Percentiles rank a stretch among this genome's conserved stretches.
Conservation (phyloP, 768 basidiomycete genomes). For the Hypholoma fasciculare region DNA sequence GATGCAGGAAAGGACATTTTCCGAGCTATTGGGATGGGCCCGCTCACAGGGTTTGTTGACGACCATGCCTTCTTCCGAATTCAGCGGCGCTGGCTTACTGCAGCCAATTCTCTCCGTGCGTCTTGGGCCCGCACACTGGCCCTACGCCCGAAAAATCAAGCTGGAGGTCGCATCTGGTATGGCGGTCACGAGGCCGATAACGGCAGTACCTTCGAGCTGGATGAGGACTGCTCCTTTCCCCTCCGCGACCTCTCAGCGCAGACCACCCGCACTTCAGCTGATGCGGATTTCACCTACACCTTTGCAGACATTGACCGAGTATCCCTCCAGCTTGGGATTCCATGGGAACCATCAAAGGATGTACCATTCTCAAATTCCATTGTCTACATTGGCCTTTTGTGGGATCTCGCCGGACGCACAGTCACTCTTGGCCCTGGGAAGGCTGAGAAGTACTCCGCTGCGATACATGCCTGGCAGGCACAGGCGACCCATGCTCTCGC, state of each 20-base stretch:
- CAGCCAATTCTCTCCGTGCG: too few species aligned
- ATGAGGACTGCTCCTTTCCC: constrained; percentile 25
- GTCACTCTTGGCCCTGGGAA: constrained; percentile 17
- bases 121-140: too few species aligned
- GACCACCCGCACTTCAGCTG: constrained; percentile 16
- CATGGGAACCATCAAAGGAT: constrained; percentile 24
- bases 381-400: constrained; percentile 23
- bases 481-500: too few species aligned
- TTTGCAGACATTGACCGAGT: constrained; percentile 34
- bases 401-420: constrained; percentile 17
- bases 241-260: constrained; percentile 20
- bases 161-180: constrained; percentile 23
- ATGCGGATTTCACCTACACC: constrained; percentile 15
- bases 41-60: constrained; percentile 31
- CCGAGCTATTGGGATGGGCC: constrained; percentile 25
- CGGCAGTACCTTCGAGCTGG: constrained; percentile 26
- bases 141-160: constrained; percentile 11
- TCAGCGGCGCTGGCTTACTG: too few species aligned
- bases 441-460: constrained; percentile 21
- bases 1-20: constrained; percentile 24
- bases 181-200: constrained; percentile 16
- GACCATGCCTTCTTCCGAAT: constrained; percentile 30
- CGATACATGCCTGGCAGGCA: constrained; percentile 33
- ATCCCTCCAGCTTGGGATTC: constrained; percentile 26
- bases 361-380: constrained; percentile 12